These are phyloP conservation scores for Mucor circinelloides DNA, from an alignment of 371 early-diverging fungal species.

Conservation along the genomic window DNA sequence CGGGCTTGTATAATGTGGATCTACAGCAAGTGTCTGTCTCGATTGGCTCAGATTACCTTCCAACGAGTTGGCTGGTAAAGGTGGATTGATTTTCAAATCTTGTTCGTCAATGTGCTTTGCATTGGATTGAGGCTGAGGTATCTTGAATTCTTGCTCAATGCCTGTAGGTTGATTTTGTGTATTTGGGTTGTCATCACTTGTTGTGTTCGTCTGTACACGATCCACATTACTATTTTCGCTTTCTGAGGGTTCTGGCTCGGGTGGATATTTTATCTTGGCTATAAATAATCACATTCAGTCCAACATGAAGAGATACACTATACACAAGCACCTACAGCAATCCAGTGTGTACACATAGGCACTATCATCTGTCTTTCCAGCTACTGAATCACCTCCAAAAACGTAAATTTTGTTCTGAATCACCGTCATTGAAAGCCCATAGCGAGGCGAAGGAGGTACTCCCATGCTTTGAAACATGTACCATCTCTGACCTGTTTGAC, in stretches of 20 bases:
- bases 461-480: conserved; percentile 69
- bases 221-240: conserved; percentile 1
- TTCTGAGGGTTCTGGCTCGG: conserved; percentile 14
- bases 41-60: conserved; percentile 1
- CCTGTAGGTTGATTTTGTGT: background rate
- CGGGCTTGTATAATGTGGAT: background rate
- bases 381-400: conserved; percentile 55
- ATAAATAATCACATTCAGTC: conserved; percentile 4
- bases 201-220: conserved; percentile 1
- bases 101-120: background rate
- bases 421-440: conserved; percentile 57
- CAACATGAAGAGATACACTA: background rate
- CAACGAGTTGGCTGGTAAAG: background rate
- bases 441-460: conserved; percentile 60
- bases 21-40: background rate
- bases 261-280: conserved; percentile 58
- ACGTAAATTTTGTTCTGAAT: conserved; percentile 60
- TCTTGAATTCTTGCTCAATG: background rate
- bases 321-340: conserved; percentile 43
- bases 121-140: background rate
- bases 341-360: conserved; percentile 57
- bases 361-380: conserved; percentile 42
- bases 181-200: background rate
- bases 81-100: conserved; percentile 4
- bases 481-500: conserved; percentile 58